Percentiles rank a stretch among this genome's conserved stretches.
Evolutionary conservation across 2,329 filamentous ascomycete species (phyloP).

Genomic region (Ophiostoma ulmi): DNA sequence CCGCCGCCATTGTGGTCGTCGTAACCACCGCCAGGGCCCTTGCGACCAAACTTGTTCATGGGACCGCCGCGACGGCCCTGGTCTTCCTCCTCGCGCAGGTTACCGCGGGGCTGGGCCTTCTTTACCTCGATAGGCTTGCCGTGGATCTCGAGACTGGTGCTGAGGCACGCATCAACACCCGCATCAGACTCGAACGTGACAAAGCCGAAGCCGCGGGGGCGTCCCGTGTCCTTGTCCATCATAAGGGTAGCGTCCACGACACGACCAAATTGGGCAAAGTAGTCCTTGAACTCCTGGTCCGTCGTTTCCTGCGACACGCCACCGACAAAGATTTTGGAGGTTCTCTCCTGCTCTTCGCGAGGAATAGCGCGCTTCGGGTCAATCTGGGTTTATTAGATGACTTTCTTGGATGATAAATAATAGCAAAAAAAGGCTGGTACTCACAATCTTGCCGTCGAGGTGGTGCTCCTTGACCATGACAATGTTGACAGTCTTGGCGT

Average conservation of each 20-base stretch:
- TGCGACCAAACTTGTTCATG: constrained; percentile 46
- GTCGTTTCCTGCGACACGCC: constrained; percentile 96
- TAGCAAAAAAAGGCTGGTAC: constrained; percentile 34
- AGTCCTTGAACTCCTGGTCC: constrained; percentile 91
- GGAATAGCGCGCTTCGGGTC: constrained; percentile 97
- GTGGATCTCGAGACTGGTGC: constrained; percentile 80
- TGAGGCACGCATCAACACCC: constrained; percentile 86
- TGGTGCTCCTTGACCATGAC: constrained; percentile 99
- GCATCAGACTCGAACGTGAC: constrained; percentile 96
- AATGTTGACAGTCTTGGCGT: constrained; percentile 95
- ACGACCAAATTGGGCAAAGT: constrained; percentile 93
- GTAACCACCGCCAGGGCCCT: constrained; percentile 23
- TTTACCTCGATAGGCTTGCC: constrained; percentile 98
- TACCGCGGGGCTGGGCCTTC: constrained; percentile 91
- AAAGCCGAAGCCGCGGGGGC: constrained; percentile 92
- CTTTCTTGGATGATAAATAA: background rate
- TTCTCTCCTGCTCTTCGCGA: constrained; percentile 95
- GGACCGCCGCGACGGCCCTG: constrained; percentile 53
- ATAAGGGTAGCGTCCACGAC: constrained; percentile 97
- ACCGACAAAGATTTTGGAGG: constrained; percentile 97
- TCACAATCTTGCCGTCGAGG: constrained; percentile 94
- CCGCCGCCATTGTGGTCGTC: constrained; percentile 35
- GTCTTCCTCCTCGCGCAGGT: constrained; percentile 85
- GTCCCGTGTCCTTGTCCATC: constrained; percentile 99
- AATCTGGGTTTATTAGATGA: constrained; percentile 55